phyloP scores from a whole-genome alignment of 192 early-diverging fungal genomes.

The Gamsiella multidivaricata region DNA sequence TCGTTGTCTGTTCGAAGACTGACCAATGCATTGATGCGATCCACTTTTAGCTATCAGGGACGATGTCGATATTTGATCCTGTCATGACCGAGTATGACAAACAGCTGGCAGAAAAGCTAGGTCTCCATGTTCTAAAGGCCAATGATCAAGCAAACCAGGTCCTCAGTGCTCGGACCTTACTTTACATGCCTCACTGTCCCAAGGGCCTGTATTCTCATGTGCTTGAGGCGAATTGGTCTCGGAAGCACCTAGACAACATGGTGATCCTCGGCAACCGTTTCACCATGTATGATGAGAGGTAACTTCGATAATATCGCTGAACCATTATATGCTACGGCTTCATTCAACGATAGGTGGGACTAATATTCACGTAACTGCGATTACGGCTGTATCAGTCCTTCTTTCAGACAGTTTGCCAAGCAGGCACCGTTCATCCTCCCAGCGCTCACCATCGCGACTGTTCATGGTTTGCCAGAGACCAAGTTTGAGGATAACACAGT shows the following conservation, averaged over 20 bases:
- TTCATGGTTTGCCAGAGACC: slow-evolving; percentile 10
- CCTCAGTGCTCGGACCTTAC: slow-evolving; percentile 26
- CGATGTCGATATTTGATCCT: slow-evolving; percentile 33
- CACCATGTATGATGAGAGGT: slow-evolving; percentile 57
- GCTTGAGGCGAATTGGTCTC: slow-evolving; percentile 51
- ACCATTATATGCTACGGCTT: background rate
- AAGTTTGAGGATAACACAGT: slow-evolving; percentile 52
- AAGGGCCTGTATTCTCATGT: slow-evolving; percentile 54
- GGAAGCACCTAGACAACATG: slow-evolving; percentile 20
- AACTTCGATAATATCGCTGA: background rate
- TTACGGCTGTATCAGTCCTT: slow-evolving; percentile 18
- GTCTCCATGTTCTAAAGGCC: slow-evolving; percentile 11
- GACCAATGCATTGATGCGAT: slow-evolving; percentile 6
- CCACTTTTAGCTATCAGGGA: slow-evolving; percentile 18
- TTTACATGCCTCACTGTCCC: slow-evolving; percentile 60
- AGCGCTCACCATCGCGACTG: slow-evolving; percentile 26
- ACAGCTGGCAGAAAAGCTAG: slow-evolving; percentile 18
- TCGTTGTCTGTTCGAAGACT: background rate
- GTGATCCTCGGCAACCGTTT: slow-evolving; percentile 56
- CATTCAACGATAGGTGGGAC: background rate
- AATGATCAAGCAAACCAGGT: slow-evolving; percentile 29
- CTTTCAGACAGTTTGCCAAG: slow-evolving; percentile 31
- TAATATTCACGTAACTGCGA: background rate
- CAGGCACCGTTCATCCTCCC: slow-evolving; percentile 46
- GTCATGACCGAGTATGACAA: slow-evolving; percentile 39